phyloP scores from a whole-genome alignment of 106 monocot genomes.

The Allium sativum region DNA sequence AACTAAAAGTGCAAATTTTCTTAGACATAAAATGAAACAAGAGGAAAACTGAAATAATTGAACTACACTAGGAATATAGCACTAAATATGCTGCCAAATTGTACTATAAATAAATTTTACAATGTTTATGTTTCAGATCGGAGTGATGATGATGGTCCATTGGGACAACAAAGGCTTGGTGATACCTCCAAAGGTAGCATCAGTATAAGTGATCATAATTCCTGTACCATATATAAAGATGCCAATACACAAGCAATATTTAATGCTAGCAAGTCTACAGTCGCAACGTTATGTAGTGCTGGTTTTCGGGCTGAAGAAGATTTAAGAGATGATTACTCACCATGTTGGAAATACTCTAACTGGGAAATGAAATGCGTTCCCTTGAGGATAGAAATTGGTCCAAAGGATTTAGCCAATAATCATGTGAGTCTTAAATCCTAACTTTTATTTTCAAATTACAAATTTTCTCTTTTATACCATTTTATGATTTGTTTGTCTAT shows the following conservation, averaged over 20 bases:
- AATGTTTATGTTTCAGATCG: conserved; percentile 48
- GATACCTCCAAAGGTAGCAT: conserved; percentile 80
- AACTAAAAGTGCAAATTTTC: too few relatives aligned
- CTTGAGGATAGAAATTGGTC: conserved; percentile 90
- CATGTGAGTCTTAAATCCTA: conserved; percentile 39
- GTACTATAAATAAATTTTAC: too few relatives aligned
- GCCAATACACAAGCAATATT: conserved; percentile 70
- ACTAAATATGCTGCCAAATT: too few relatives aligned
- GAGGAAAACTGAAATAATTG: too few relatives aligned
- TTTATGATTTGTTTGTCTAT: neutral
- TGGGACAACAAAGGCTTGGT: conserved; percentile 92
- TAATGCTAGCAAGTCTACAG: conserved; percentile 58
- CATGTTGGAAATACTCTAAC: conserved; percentile 96
- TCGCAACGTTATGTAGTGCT: conserved; percentile 31
- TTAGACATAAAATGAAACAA: too few relatives aligned
- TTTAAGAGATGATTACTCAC: conserved; percentile 83
- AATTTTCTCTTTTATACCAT: neutral
- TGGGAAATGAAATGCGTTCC: conserved; percentile 96
- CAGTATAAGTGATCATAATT: conserved; percentile 63
- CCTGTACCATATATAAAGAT: conserved; percentile 92
- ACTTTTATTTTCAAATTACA: neutral
- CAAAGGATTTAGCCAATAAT: conserved; percentile 79
- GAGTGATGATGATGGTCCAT: conserved; percentile 97
- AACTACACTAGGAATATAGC: too few relatives aligned
- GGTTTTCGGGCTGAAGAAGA: conserved; percentile 73